phyloP scores from a whole-genome alignment of 208 protist species.

The Leishmania tarentolae region DNA sequence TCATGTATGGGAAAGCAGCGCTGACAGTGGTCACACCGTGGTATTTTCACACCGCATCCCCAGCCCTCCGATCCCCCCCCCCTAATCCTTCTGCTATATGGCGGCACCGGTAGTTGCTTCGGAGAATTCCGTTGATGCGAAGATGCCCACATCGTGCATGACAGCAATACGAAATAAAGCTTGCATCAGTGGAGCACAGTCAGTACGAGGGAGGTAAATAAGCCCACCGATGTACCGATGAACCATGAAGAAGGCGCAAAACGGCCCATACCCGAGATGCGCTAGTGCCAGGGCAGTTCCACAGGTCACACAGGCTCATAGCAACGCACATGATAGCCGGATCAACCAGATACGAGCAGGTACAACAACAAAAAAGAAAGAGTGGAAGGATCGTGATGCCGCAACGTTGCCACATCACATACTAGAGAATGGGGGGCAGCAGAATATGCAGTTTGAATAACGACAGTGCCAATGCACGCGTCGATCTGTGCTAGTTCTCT shows the following conservation, averaged over 20 bases:
- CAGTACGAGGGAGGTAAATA: background rate
- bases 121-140: background rate
- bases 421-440: background rate
- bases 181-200: background rate
- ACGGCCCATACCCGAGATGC: background rate
- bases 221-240: background rate
- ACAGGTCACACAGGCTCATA: background rate
- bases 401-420: background rate
- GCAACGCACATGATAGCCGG: background rate
- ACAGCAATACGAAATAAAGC: constrained; percentile 4
- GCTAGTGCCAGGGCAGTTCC: background rate
- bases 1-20: background rate
- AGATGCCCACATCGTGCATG: background rate
- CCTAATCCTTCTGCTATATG: background rate
- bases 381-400: background rate
- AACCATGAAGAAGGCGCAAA: background rate
- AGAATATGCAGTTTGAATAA: background rate
- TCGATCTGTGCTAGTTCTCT: background rate
- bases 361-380: background rate
- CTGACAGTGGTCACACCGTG: background rate
- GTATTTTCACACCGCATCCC: background rate
- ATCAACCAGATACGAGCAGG: background rate
- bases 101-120: background rate
- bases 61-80: background rate
- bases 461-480: background rate